A percentile compares a stretch with the other conserved stretches of the same genome.
Evolutionary conservation across 2,329 filamentous ascomycete genomes (phyloP).

Genomic region (Colletotrichum sansevieriae): DNA sequence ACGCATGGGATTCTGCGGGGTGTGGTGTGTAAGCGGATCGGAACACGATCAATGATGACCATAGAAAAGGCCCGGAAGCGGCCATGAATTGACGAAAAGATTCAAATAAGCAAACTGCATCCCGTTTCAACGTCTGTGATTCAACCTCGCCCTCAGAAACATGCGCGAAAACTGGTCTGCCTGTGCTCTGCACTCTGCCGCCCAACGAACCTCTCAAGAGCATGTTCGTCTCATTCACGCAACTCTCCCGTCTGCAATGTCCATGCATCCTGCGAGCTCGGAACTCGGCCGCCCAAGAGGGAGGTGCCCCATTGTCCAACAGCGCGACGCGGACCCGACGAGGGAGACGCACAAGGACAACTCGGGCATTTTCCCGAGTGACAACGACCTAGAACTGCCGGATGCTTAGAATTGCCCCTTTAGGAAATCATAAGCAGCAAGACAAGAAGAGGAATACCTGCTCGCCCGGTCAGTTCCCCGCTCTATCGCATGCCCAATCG

Average conservation of each 20-base stretch:
- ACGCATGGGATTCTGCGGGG: background rate
- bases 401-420: slow-evolving; percentile 10
- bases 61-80: slow-evolving; percentile 11
- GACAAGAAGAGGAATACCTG: slow-evolving; percentile 12
- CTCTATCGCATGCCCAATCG: slow-evolving; percentile 5
- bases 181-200: no score
- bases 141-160: background rate
- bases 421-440: background rate
- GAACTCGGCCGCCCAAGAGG: slow-evolving; percentile 18
- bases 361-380: slow-evolving; percentile 9
- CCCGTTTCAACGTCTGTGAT: background rate
- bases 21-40: background rate
- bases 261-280: background rate
- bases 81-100: slow-evolving; percentile 24
- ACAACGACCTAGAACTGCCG: background rate
- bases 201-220: no score
- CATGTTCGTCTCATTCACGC: no score
- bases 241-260: no score
- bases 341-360: background rate
- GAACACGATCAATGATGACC: background rate
- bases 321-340: slow-evolving; percentile 1
- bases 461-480: slow-evolving; percentile 29
- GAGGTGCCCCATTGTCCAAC: background rate
- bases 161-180: no score
- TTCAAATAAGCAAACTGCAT: background rate